Percentiles rank a stretch among this genome's conserved stretches.
These are phyloP conservation scores for Boletus huronensis DNA, from an alignment of 768 basidiomycete genomes.

Conservation along the genomic window DNA sequence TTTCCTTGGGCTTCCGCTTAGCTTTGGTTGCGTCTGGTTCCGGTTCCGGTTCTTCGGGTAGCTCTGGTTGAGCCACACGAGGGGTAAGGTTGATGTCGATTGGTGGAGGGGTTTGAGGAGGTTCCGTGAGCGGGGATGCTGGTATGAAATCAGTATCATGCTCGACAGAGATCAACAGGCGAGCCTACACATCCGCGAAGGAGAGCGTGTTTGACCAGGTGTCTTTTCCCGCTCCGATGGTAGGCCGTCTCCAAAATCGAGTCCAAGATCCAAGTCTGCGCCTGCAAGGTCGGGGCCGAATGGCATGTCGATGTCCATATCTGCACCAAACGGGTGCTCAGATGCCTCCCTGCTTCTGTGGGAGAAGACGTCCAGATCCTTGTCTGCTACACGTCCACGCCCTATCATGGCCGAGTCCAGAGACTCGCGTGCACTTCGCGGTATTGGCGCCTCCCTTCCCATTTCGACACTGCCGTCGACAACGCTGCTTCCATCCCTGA, in stretches of 20 bases:
- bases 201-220: conserved; percentile 55
- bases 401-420: conserved; percentile 61
- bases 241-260: conserved; percentile 62
- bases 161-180: not conserved
- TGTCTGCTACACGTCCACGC: conserved; percentile 39
- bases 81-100: conserved; percentile 46
- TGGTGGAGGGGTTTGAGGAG: conserved; percentile 75
- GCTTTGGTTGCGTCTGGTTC: conserved; percentile 33
- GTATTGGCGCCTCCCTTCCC: conserved; percentile 64
- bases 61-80: conserved; percentile 40
- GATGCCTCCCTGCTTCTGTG: conserved; percentile 60
- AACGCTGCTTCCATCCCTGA: conserved; percentile 47
- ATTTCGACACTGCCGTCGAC: conserved; percentile 60
- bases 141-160: conserved; percentile 8
- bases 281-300: conserved; percentile 48
- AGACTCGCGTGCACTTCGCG: conserved; percentile 47
- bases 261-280: conserved; percentile 64
- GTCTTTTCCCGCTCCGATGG: conserved; percentile 48
- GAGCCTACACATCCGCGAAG: conserved; percentile 66
- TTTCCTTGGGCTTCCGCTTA: conserved; percentile 61
- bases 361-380: conserved; percentile 64
- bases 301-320: conserved; percentile 48
- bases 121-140: conserved; percentile 77
- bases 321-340: conserved; percentile 60
- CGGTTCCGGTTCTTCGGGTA: conserved; percentile 36